Evolutionary conservation across 163 green algal species (phyloP).

Genomic region (Chlamydomonas reinhardtii): DNA sequence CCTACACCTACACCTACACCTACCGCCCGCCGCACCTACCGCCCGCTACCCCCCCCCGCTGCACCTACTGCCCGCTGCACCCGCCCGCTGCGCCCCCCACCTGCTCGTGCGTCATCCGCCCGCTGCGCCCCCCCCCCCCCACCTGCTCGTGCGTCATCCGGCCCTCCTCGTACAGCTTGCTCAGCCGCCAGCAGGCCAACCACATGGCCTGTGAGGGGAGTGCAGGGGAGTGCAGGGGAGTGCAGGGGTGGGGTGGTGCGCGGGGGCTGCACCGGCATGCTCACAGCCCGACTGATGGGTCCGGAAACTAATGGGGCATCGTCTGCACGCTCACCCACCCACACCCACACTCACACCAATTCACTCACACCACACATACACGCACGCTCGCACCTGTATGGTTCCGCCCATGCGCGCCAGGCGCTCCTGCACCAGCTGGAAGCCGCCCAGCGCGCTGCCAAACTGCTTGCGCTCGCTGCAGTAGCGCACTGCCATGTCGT

Average conservation of each 20-base stretch:
- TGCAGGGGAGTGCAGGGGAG: background rate
- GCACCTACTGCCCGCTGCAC: too few relatives aligned
- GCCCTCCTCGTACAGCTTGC: conserved; percentile 87
- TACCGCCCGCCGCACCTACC: too few relatives aligned
- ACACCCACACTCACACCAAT: background rate
- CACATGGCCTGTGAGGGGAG: conserved; percentile 82
- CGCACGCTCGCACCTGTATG: conserved; percentile 58
- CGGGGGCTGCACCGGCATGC: too few relatives aligned
- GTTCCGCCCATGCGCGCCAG: conserved; percentile 90
- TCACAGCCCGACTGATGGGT: too few relatives aligned
- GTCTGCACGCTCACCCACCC: too few relatives aligned
- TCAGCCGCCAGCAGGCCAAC: conserved; percentile 89
- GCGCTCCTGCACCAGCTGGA: conserved; percentile 94
- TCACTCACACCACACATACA: background rate
- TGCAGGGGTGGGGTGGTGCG: background rate
- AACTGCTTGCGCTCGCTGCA: conserved; percentile 91
- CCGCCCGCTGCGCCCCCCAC: background rate
- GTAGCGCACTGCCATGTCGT: conserved; percentile 87
- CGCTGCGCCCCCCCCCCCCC: background rate
- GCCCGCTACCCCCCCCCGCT: too few relatives aligned
- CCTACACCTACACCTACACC: background rate
- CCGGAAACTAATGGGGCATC: too few relatives aligned
- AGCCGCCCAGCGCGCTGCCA: conserved; percentile 82
- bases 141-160: conserved; percentile 86
- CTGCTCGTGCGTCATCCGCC: conserved; percentile 85